Evolutionary conservation across 2,329 filamentous ascomycete species (phyloP), one percentile per base, ranked within the genome.

Genomic region (Paecilomyces fulvus): DNA sequence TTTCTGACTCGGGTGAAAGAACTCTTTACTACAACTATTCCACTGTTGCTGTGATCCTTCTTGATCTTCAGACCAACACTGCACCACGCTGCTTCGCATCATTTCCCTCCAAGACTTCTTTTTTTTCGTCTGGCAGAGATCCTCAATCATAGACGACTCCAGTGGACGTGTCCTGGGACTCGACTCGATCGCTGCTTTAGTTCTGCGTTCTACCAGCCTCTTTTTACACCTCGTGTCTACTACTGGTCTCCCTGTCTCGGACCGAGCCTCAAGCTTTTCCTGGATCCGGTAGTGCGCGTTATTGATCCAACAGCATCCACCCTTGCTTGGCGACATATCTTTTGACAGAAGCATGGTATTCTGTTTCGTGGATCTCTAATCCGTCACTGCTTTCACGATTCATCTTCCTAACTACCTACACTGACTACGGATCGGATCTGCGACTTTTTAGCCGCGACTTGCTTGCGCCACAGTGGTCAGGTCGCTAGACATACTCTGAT

Each of bases 261-360:
- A 49, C 48, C 48, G 48, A 49, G 14, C 48, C 25, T 49, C 48
- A 49, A 49, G 48, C 48, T 49, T 49, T 49, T 49, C 48, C 48
- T 28, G 48, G 48, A 49, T 49, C 48, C 48, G 48, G 48, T 49
- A 49, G 21, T 49, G 48, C 48, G 48, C 48, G 25, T 49, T 49
- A 49, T 49, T 49, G 48, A 49, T 49, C 48, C 20, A 49, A 28
- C 48, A 49, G 37, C 48, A 49, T 10, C 12, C 25, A 28, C 48
- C 48, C 48, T 49, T 49, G 21, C 48, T 23, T 28, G 20, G 9
- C 48, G 23, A n/a, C 21, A 49, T 28, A 20, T 28, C 25, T 23
- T 23, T 49, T n/a, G 9, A 0, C 48, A 28, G 21, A 12, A 23
- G 48, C 25, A 23, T 49, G 11, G 25, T 49, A 12, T 49, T 49